A percentile compares a stretch with the other conserved stretches of the same genome.
Evolutionary conservation across 2,329 filamentous ascomycete species (phyloP).

Genomic region (Podosphaera aphanis): DNA sequence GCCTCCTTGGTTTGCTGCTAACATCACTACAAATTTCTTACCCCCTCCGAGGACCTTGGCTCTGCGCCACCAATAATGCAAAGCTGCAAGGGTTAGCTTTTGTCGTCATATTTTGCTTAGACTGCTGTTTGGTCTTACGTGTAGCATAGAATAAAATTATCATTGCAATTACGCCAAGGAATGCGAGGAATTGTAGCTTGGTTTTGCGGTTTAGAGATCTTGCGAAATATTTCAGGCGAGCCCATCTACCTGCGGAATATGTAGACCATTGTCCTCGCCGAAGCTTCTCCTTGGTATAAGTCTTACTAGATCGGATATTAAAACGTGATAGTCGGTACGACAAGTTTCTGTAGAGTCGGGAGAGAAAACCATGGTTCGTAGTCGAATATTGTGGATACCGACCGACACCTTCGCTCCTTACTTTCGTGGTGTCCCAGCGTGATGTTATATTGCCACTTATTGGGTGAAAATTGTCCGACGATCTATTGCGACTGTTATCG

Average conservation of each 20-base stretch:
- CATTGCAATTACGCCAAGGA: conserved; percentile 34
- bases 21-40: conserved; percentile 75
- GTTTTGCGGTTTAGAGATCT: conserved; percentile 37
- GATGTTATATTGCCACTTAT: conserved; percentile 32
- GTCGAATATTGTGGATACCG: conserved; percentile 61
- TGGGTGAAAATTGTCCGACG: conserved; percentile 25
- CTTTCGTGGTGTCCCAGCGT: conserved; percentile 65
- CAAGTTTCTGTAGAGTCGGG: conserved; percentile 57
- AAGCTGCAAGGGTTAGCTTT: conserved; percentile 11
- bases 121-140: conserved; percentile 30
- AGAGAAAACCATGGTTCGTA: conserved; percentile 69
- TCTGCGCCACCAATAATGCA: conserved; percentile 41
- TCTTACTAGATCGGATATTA: conserved; percentile 23
- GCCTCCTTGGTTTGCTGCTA: conserved; percentile 82
- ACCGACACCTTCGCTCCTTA: conserved; percentile 48
- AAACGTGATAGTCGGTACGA: conserved; percentile 61
- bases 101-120: not conserved
- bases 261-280: conserved; percentile 33
- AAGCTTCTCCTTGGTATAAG: conserved; percentile 50
- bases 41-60: conserved; percentile 56
- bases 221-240: conserved; percentile 23
- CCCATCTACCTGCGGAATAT: conserved; percentile 22
- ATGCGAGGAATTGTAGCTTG: conserved; percentile 37
- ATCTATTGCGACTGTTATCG: conserved; percentile 44
- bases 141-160: conserved; percentile 46